Percentiles rank a stretch among this genome's conserved stretches.
These are phyloP conservation scores for Fennellomyces sp. DNA, from an alignment of 371 early-diverging fungal species.

Conservation along the genomic window DNA sequence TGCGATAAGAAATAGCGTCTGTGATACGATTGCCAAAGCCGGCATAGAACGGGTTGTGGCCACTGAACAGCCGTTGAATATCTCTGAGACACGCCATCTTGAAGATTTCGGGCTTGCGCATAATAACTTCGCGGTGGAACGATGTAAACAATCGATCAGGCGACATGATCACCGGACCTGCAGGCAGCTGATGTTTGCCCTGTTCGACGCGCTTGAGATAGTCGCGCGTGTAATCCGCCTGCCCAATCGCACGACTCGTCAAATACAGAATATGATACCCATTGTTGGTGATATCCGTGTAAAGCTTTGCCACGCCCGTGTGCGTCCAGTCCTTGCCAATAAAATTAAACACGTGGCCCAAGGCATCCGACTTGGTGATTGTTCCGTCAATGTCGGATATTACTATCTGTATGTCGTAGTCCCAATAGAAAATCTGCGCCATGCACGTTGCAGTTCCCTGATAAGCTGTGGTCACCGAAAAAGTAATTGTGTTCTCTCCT, in stretches of 20 bases:
- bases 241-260: constrained; percentile 97
- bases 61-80: constrained; percentile 85
- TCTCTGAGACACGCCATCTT: constrained; percentile 98
- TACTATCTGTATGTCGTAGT: constrained; percentile 85
- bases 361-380: constrained; percentile 98
- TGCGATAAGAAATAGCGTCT: constrained; percentile 93
- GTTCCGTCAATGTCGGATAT: constrained; percentile 99
- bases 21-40: constrained; percentile 99
- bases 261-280: constrained; percentile 98
- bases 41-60: constrained; percentile 90
- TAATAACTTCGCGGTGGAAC: constrained; percentile 95
- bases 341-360: constrained; percentile 97
- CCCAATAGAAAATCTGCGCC: constrained; percentile 92
- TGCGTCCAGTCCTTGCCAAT: constrained; percentile 99
- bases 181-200: constrained; percentile 85
- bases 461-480: constrained; percentile 80
- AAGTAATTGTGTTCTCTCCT: constrained; percentile 92
- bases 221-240: constrained; percentile 90
- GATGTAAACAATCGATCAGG: constrained; percentile 96
- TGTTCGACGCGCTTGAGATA: constrained; percentile 94
- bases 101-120: constrained; percentile 95
- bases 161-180: constrained; percentile 97
- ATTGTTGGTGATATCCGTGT: constrained; percentile 92
- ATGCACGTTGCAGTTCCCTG: constrained; percentile 80
- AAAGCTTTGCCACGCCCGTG: constrained; percentile 94